Conservation (phyloP, 495 filamentous ascomycete genomes). For the Penicillium paxilli region DNA sequence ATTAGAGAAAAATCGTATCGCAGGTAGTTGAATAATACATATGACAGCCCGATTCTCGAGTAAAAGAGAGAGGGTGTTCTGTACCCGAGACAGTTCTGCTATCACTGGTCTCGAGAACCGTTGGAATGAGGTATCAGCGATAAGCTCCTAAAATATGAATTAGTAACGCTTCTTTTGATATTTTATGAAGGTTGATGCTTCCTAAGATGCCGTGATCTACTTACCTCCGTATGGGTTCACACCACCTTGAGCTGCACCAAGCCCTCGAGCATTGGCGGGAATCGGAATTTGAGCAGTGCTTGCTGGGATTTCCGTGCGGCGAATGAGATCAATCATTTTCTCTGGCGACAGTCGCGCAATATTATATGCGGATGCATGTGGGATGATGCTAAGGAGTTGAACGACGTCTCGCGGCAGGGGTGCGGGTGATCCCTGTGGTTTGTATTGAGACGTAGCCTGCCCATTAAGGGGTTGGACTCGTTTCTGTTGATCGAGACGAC, state of each 20-base stretch:
- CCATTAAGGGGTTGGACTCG: constrained; percentile 44
- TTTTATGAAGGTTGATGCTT: too few relatives aligned
- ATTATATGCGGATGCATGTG: constrained; percentile 70
- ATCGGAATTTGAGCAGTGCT: constrained; percentile 48
- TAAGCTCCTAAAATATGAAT: constrained; percentile 25
- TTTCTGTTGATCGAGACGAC: constrained; percentile 77
- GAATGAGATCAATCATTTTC: constrained; percentile 72
- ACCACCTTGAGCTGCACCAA: constrained; percentile 26
- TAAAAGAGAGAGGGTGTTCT: constrained; percentile 2
- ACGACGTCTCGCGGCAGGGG: constrained; percentile 76
- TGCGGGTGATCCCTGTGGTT: constrained; percentile 45
- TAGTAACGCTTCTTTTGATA: background rate
- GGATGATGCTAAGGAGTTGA: constrained; percentile 80
- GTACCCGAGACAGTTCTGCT: too few relatives aligned
- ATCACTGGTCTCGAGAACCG: too few relatives aligned
- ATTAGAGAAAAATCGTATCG: constrained; percentile 9
- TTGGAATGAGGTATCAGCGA: constrained; percentile 16
- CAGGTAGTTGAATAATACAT: constrained; percentile 2
- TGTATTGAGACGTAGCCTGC: constrained; percentile 36
- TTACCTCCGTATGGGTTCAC: constrained; percentile 38
- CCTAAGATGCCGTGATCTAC: too few relatives aligned
- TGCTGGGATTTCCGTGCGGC: constrained; percentile 62
- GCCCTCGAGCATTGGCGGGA: constrained; percentile 34
- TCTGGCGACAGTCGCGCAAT: constrained; percentile 65
- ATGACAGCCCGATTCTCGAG: too few relatives aligned